Conservation (phyloP, 192 early-diverging fungal species). For the Coemansia furcata region DNA sequence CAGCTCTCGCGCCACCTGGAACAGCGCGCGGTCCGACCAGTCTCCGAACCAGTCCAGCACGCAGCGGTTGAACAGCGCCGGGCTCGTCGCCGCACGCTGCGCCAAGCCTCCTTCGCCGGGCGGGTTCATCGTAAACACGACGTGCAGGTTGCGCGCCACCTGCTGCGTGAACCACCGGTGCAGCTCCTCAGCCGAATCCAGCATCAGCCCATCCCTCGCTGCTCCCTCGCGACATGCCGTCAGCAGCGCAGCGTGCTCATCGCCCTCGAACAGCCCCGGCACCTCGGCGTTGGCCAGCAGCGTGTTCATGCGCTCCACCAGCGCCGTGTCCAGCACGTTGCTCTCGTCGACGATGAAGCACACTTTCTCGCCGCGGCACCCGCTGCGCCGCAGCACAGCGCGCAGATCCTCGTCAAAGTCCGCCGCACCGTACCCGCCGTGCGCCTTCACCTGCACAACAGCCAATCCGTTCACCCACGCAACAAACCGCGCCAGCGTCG, state of each 20-base stretch:
- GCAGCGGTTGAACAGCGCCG: slow-evolving; percentile 99
- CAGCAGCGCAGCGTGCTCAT: slow-evolving; percentile 94
- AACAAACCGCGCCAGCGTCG: slow-evolving; percentile 97
- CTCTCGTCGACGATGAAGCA: slow-evolving; percentile 98
- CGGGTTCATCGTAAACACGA: slow-evolving; percentile 99
- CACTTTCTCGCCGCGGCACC: slow-evolving; percentile 97
- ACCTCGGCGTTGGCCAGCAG: slow-evolving; percentile 98
- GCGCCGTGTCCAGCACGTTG: slow-evolving; percentile 94
- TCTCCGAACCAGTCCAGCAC: slow-evolving; percentile 99
- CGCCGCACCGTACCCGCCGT: slow-evolving; percentile 90
- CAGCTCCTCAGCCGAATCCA: slow-evolving; percentile 92
- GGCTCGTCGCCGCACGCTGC: slow-evolving; percentile 92
- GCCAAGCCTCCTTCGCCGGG: slow-evolving; percentile 79
- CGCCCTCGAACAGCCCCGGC: slow-evolving; percentile 98
- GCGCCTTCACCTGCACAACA: slow-evolving; percentile 97
- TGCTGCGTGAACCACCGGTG: slow-evolving; percentile 98
- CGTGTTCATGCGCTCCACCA: slow-evolving; percentile 99
- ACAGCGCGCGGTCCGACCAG: slow-evolving; percentile 97
- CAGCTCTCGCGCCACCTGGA: slow-evolving; percentile 97
- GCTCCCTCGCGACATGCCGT: slow-evolving; percentile 93
- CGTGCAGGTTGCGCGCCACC: slow-evolving; percentile 95
- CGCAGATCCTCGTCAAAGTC: slow-evolving; percentile 99
- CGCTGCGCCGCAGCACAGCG: slow-evolving; percentile 80
- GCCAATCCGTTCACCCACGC: slow-evolving; percentile 99
- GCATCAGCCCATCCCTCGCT: slow-evolving; percentile 85